Evolutionary conservation across 148 eudicot genomes (phyloP), one percentile per base, ranked within the genome.

Genomic region (Heliamphora exappendiculata): DNA sequence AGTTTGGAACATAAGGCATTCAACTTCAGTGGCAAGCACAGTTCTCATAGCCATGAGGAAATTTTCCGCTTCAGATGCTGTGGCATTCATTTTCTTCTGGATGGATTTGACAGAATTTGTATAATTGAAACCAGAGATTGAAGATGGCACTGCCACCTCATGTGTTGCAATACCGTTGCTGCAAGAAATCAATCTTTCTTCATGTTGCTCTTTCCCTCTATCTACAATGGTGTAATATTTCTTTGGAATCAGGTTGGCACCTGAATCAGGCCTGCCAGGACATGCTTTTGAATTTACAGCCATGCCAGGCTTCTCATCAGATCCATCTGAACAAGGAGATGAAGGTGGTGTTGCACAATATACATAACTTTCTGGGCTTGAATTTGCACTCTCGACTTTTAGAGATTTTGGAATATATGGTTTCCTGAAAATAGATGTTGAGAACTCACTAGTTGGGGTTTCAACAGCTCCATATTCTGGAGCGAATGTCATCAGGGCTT

Each of bases 401-500:
- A 90, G 85, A 79, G 91, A 84, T 82, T 85, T 90, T 13, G 98
- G 98, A 69, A 85, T 77, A 75, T 95, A 95, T 0, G 98, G 98
- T 75, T 85, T 88, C 79, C 83, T 90, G 78, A 95, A 86, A 64
- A 92, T 81, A 19, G 91, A 84, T 36, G 96, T 89, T 19, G 93
- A 86, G 37, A 86, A 75, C 82, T 89, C 98, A 78, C 87, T 84
- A 77, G 87, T 49, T 22, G 88, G 76, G 65, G 92, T 83, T 76
- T 91, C 98, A 75, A 95, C 92, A 75, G 97, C 96, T 78, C 98
- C 93, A 84, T 92, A 95, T 81, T 92, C 96, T 45, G 96, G 89
- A 67, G 98, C 97, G 84, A 95, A 92, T 81, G 98, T 87, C 88
- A 95, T 85, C 76, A 89, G 72, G 65, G 97, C 98, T 85, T 95